These are phyloP conservation scores for Oryza glumipatula DNA, from an alignment of 176 grass and related monocot genomes.

Conservation along the genomic window DNA sequence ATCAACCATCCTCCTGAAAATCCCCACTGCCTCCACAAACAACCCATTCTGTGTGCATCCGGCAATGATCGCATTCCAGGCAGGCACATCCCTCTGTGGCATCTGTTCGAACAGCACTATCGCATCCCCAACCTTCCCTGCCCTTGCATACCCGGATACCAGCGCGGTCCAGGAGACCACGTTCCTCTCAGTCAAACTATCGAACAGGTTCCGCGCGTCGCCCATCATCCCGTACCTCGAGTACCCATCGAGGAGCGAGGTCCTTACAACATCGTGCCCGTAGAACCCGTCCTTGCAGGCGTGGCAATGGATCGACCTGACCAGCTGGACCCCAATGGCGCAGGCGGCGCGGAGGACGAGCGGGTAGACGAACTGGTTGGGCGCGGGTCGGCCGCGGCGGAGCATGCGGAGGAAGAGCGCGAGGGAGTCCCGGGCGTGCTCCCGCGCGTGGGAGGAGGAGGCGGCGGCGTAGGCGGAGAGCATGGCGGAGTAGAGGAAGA, in stretches of 20 bases:
- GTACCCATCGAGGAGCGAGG: constrained; percentile 74
- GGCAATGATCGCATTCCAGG: constrained; percentile 77
- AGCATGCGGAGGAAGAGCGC: constrained; percentile 76
- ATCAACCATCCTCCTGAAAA: constrained; percentile 65
- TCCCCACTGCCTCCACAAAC: constrained; percentile 52
- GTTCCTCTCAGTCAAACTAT: constrained; percentile 67
- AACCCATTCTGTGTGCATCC: constrained; percentile 71
- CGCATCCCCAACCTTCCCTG: constrained; percentile 54
- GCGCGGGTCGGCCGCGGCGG: constrained; percentile 38
- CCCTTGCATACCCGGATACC: constrained; percentile 62
- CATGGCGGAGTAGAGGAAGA: constrained; percentile 89
- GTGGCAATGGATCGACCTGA: constrained; percentile 63
- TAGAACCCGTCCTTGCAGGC: constrained; percentile 62
- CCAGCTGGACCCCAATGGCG: constrained; percentile 20
- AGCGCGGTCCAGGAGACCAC: constrained; percentile 78
- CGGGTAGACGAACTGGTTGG: constrained; percentile 90
- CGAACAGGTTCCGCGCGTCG: constrained; percentile 70
- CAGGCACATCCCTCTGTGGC: constrained; percentile 70
- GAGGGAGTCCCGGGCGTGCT: constrained; percentile 37
- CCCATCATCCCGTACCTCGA: constrained; percentile 59
- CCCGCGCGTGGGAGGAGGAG: neutral
- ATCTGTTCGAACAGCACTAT: constrained; percentile 65
- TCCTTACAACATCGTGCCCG: constrained; percentile 45
- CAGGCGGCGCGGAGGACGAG: constrained; percentile 64
- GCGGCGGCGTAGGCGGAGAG: constrained; percentile 63